Evolutionary conservation across 768 basidiomycete species (phyloP).

Genomic region (Podaxis mareebaensis): DNA sequence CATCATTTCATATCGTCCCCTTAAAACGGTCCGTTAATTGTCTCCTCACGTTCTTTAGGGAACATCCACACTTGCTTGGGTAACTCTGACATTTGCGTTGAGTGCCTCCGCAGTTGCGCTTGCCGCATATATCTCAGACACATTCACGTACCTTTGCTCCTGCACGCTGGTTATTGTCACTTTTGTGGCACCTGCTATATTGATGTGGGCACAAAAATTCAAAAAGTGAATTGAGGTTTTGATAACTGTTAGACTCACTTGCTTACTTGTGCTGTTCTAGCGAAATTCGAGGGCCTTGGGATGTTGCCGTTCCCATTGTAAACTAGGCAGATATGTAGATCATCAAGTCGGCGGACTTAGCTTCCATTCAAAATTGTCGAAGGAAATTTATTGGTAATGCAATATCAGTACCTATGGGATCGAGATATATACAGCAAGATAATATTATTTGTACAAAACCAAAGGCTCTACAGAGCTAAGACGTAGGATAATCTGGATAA

Average conservation of each 20-base stretch:
- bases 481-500: slow-evolving; percentile 12
- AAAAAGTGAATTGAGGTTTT: slow-evolving; percentile 66
- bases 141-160: slow-evolving; percentile 53
- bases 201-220: slow-evolving; percentile 85
- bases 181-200: slow-evolving; percentile 69
- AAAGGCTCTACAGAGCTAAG: slow-evolving; percentile 5
- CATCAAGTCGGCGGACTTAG: slow-evolving; percentile 3
- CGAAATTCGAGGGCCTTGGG: slow-evolving; percentile 90
- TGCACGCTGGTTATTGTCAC: slow-evolving; percentile 56
- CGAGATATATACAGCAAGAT: slow-evolving; percentile 15
- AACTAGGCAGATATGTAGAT: background rate
- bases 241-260: slow-evolving; percentile 17
- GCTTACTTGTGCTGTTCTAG: slow-evolving; percentile 37
- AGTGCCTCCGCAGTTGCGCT: slow-evolving; percentile 51
- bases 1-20: slow-evolving; percentile 18
- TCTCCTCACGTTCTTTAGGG: slow-evolving; percentile 35
- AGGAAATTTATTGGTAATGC: background rate
- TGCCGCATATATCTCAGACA: slow-evolving; percentile 53
- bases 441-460: slow-evolving; percentile 11
- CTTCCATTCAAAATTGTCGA: background rate
- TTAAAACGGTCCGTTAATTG: slow-evolving; percentile 7
- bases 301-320: slow-evolving; percentile 41
- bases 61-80: slow-evolving; percentile 46
- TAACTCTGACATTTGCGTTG: slow-evolving; percentile 53
- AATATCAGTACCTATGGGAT: background rate